Evolutionary conservation across 805 yeast genomes (phyloP).

Genomic region (Candida qinlingensis): DNA sequence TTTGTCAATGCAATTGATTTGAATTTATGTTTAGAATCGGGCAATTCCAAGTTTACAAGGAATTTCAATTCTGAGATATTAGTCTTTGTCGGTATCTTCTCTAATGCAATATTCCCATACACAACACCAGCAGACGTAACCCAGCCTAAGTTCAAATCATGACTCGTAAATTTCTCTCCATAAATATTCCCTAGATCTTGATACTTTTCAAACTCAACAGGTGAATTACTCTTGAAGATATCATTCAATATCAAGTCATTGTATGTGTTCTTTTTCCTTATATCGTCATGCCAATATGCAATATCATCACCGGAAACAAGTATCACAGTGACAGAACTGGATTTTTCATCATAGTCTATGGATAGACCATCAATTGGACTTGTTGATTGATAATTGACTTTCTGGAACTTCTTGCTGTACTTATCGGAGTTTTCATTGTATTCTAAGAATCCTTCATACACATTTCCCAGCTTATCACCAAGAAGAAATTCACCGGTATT

Average conservation of each 20-base stretch:
- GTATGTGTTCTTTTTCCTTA: constrained; percentile 16
- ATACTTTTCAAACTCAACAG: constrained; percentile 33
- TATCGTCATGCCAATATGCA: constrained; percentile 22
- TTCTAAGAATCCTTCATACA: constrained; percentile 44
- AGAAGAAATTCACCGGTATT: constrained; percentile 43
- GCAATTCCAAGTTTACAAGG: constrained; percentile 35
- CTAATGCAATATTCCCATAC: constrained; percentile 31
- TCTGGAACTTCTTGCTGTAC: constrained; percentile 36
- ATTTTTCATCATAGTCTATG: constrained; percentile 8
- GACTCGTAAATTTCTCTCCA: constrained; percentile 28
- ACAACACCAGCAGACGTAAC: constrained; percentile 42
- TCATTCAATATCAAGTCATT: constrained; percentile 19
- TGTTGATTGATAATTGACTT: constrained; percentile 28
- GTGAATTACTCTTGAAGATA: constrained; percentile 18
- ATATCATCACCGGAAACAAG: constrained; percentile 28
- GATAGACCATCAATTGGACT: constrained; percentile 25
- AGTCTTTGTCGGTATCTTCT: constrained; percentile 15
- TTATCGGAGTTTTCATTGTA: constrained; percentile 33
- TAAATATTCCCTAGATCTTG: constrained; percentile 29
- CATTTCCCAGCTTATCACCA: constrained; percentile 42
- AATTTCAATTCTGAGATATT: constrained; percentile 33
- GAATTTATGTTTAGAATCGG: constrained; percentile 29
- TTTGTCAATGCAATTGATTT: constrained; percentile 42
- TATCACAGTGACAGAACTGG: constrained; percentile 13
- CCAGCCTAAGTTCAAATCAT: constrained; percentile 37